Evolutionary conservation across 768 basidiomycete species (phyloP), one percentile per base, ranked within the genome.

Genomic region (Suillus hirtellus): DNA sequence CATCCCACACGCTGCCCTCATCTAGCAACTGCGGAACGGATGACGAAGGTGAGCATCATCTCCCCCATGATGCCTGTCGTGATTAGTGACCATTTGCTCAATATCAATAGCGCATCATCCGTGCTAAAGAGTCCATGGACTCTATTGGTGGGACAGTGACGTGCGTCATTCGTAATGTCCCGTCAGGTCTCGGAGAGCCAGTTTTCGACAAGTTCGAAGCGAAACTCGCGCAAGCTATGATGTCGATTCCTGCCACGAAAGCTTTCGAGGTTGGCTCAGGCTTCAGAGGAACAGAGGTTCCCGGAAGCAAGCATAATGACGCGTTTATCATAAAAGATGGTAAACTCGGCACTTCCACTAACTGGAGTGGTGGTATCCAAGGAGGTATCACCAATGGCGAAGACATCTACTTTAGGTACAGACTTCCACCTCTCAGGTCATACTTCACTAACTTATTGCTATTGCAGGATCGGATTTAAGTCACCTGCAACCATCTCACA

Each of bases 121-220:
- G 92, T 60, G 95, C 97, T 42, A 98, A 98, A 76, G 89, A 93
- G 21, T 83, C 86, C 2, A 80, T 86, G 61, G 97, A 99, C 79
- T 99, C 96, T 3, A 96, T 99, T 66, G 97, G 97, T 59, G 97
- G 97, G n/a, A 96, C 93, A 2, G 87, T 99, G 60, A 99, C 95
- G 62, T 99, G 97, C 74, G 93, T 99, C 44, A 92, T 99, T 68
- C 91, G 96, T 50, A 88, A 89, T 62, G 87, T 90, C 2, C 97
- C 97, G 53, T 79, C 89, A 21, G 97, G 97, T 9, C 86, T 99
- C 35, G 97, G 97, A 58, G 97, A 99, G 76, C 97, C 97, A 60
- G 91, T 93, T 59, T 99, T 99, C 76, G 96, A 99, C 85, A 99
- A 99, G 78, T 90, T 99, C 75, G 96, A 97, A 77, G 97, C 97